Percentiles rank a stretch among this genome's conserved stretches.
Evolutionary conservation across 331 rosid species (phyloP).

Genomic region (Malus hybrid): DNA sequence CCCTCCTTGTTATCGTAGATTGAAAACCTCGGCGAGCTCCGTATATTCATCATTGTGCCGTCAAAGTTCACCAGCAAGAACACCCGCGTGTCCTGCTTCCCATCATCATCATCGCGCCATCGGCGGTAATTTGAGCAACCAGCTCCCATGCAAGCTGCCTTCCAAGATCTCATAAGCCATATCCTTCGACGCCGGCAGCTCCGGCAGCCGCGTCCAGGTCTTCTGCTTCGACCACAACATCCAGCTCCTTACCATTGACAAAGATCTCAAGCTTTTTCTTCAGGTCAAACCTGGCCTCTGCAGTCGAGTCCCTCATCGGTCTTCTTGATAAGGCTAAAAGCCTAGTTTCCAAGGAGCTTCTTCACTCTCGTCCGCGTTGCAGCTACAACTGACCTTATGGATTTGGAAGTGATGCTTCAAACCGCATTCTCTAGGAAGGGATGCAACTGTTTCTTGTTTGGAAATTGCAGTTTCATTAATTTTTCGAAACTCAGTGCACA

Average conservation of each 20-base stretch:
- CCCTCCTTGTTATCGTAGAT: too few relatives aligned
- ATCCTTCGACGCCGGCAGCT: slow-evolving; percentile 88
- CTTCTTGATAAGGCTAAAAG: slow-evolving; percentile 60
- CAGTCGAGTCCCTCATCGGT: slow-evolving; percentile 54
- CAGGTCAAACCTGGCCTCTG: slow-evolving; percentile 61
- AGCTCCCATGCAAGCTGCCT: slow-evolving; percentile 48
- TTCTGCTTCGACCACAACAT: slow-evolving; percentile 59
- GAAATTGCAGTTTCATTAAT: not conserved
- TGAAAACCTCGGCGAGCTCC: too few relatives aligned
- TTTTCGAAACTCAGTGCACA: too few relatives aligned
- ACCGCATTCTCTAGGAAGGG: slow-evolving; percentile 77
- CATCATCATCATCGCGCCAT: too few relatives aligned
- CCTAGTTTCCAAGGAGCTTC: slow-evolving; percentile 61
- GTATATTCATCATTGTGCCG: too few relatives aligned
- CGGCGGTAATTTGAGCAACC: slow-evolving; percentile 1
- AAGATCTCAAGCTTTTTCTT: slow-evolving; percentile 71
- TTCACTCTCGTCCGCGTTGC: slow-evolving; percentile 91
- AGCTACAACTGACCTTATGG: slow-evolving; percentile 91
- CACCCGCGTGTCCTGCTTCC: too few relatives aligned
- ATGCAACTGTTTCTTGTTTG: not conserved
- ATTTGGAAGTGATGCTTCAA: slow-evolving; percentile 65
- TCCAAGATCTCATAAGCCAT: slow-evolving; percentile 49
- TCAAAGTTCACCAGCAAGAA: too few relatives aligned
- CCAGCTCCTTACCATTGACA: slow-evolving; percentile 82
- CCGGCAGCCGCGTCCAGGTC: slow-evolving; percentile 97